Base-by-base conservation (phyloP, 129 eudicot genomes). In the Flaveria ramosissima region DNA sequence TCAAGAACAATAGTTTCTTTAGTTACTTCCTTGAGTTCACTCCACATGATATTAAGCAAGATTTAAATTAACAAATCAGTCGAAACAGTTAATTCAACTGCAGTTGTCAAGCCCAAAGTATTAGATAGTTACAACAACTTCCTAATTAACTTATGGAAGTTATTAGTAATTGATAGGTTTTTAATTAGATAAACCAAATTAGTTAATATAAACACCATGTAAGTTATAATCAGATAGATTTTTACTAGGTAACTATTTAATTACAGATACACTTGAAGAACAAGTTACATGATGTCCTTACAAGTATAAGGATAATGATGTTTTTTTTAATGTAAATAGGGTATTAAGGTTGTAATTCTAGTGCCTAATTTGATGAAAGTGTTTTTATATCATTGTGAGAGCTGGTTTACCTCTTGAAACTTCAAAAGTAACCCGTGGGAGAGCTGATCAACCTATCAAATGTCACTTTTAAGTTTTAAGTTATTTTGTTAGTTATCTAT, bases 401-500 rank as follows among this genome's bases (percentile, higher is more conserved):
- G 23, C 7, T 52, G 59, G 59, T 52, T 52, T 52, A n/a, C 59
- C 19, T 52, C 59, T n/a, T 7, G 59, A 52, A n/a, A 16, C 41
- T 36, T 36, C 7, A 6, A 36, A 36, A 36, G 59, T 52, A 52
- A 52, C 59, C 23, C 2, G 8, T 6, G 23, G 21, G 23, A 52
- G 59, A 52, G 59, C 55, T 13, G 6, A 15, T 50, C 55, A 17
- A 14, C 19, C 55, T 50, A 16, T 15, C 55, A 3, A 3, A 1
- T 6, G 7, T 50, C 55, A 50, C 36, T 30, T 30, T 30, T 3
- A 30, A 52, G 23, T 12, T 51, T 51, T 3, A 51, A 52, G 23
- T n/a, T 52, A n/a, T 52, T 52, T 52, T 52, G 59, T 52, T n/a
- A n/a, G 59, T 52, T 52, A 52, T 16, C 59, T 52, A 52, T 52